A percentile compares a stretch with the other conserved stretches of the same genome.
Conservation (phyloP, 768 basidiomycete genomes). For the Lentinus tigrinus region DNA sequence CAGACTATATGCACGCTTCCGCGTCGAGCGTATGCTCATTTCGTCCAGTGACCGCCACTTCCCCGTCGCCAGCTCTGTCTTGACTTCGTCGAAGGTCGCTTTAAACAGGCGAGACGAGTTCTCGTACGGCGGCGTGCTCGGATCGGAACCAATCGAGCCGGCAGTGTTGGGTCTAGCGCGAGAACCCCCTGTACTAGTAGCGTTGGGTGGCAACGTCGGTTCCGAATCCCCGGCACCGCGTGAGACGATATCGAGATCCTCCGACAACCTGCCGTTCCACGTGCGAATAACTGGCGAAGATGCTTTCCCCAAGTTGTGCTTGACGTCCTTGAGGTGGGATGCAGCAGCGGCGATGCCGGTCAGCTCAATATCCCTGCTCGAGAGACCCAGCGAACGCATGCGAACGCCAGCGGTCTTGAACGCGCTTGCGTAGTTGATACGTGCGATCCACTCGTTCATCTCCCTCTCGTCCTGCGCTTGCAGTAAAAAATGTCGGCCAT, state of each 20-base stretch:
- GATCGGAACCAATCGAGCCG: constrained; percentile 40
- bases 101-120: constrained; percentile 64
- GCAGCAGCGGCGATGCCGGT: constrained; percentile 85
- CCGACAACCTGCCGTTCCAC: constrained; percentile 38
- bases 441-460: constrained; percentile 86
- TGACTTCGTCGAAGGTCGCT: constrained; percentile 83
- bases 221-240: constrained; percentile 4
- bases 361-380: constrained; percentile 66
- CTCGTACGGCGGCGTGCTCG: constrained; percentile 54
- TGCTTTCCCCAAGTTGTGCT: constrained; percentile 32
- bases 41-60: constrained; percentile 34
- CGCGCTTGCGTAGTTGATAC: constrained; percentile 91
- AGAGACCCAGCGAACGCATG: constrained; percentile 75
- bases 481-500: constrained; percentile 80
- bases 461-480: constrained; percentile 69
- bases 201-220: neutral
- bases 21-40: constrained; percentile 22
- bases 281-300: constrained; percentile 23
- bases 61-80: constrained; percentile 73
- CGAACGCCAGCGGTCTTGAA: constrained; percentile 84
- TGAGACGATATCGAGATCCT: constrained; percentile 11
- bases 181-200: neutral
- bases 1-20: constrained; percentile 33
- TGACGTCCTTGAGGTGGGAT: constrained; percentile 75
- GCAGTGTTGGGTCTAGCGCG: constrained; percentile 1